A percentile compares a stretch with the other conserved stretches of the same genome.
Conservation (phyloP, 176 grass and related monocot species). For the Carex myosuroides region DNA sequence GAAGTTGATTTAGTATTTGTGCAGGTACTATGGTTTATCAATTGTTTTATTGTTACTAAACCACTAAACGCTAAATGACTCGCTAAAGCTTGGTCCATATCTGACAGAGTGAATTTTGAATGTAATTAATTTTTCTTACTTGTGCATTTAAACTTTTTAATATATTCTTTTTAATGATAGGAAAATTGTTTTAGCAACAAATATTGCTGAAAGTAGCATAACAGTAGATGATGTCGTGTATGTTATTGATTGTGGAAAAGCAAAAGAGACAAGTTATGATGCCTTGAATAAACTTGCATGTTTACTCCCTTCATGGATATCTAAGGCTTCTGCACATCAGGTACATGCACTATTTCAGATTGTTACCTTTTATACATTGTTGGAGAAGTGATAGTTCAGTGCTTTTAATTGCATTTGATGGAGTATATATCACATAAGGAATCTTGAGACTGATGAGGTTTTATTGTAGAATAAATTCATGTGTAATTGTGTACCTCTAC, state of each 20-base stretch:
- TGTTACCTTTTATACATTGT: conserved; percentile 5
- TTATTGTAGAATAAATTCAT: neutral
- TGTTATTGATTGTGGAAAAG: conserved; percentile 97
- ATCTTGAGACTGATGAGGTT: conserved; percentile 17
- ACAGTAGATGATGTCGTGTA: conserved; percentile 98
- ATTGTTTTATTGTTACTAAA: too few relatives aligned
- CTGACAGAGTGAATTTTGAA: neutral
- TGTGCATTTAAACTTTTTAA: conserved; percentile 2
- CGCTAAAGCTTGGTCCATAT: neutral
- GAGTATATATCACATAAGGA: neutral
- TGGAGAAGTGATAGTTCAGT: neutral
- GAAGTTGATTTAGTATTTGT: too few relatives aligned
- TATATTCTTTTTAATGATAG: conserved; percentile 45
- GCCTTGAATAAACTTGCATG: conserved; percentile 93
- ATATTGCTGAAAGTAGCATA: conserved; percentile 96
- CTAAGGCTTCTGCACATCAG: conserved; percentile 96
- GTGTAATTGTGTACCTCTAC: neutral
- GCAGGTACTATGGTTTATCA: too few relatives aligned
- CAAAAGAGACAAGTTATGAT: conserved; percentile 98
- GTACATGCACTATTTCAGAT: conserved; percentile 26
- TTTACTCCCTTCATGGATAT: conserved; percentile 94
- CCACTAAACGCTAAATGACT: too few relatives aligned
- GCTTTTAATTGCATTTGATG: neutral
- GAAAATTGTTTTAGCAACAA: conserved; percentile 96
- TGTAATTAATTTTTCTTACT: neutral